Conservation (phyloP, 1,284 basidiomycete genomes). For the Amylostereum areolatum region DNA sequence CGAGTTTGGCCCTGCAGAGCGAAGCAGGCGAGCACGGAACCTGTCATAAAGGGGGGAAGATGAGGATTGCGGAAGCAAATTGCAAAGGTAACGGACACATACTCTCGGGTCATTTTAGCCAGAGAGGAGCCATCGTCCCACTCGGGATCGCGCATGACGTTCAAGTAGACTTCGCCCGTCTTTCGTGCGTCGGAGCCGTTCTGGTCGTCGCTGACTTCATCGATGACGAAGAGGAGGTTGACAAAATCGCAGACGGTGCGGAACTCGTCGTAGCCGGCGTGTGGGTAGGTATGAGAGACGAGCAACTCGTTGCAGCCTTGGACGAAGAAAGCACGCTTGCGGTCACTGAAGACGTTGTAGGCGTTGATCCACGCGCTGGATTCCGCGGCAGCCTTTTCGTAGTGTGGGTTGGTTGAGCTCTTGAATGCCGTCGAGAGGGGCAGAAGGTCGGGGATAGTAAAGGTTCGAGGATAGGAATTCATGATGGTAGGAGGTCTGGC, state of each 20-base stretch:
- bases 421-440: slow-evolving; percentile 38
- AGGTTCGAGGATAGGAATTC: slow-evolving; percentile 27
- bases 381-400: slow-evolving; percentile 44
- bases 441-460: slow-evolving; percentile 54
- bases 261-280: slow-evolving; percentile 52
- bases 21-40: slow-evolving; percentile 45
- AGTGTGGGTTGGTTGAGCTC: slow-evolving; percentile 45
- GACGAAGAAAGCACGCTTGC: slow-evolving; percentile 55
- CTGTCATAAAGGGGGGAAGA: slow-evolving; percentile 23
- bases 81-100: slow-evolving; percentile 16
- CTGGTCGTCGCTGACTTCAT: slow-evolving; percentile 68
- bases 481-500: slow-evolving; percentile 20
- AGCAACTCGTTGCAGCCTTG: slow-evolving; percentile 57
- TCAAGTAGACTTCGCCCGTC: slow-evolving; percentile 48
- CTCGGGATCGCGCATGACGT: slow-evolving; percentile 44
- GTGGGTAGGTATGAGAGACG: slow-evolving; percentile 56
- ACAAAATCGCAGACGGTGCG: slow-evolving; percentile 61
- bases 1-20: slow-evolving; percentile 36
- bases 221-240: slow-evolving; percentile 61
- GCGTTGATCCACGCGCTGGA: slow-evolving; percentile 60
- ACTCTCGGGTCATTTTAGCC: slow-evolving; percentile 59
- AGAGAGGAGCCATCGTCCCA: slow-evolving; percentile 50
- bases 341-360: slow-evolving; percentile 52
- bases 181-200: slow-evolving; percentile 45
- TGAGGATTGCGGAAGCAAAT: slow-evolving; percentile 1